Evolutionary conservation across 1,284 basidiomycete species (phyloP).

Genomic region (Vanrija pseudolonga): DNA sequence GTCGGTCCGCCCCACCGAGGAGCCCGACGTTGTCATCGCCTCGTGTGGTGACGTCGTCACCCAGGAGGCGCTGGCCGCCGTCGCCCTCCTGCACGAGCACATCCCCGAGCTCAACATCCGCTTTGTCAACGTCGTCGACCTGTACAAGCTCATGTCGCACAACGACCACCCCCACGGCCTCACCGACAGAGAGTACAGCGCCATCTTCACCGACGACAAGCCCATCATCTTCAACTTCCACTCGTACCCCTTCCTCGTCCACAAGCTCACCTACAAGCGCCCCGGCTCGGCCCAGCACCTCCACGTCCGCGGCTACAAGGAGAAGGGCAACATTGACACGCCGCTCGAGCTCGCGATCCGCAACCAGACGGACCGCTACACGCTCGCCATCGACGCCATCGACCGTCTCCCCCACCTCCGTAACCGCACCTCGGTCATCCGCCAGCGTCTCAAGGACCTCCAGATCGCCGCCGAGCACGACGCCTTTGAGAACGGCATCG

Average conservation of each 20-base stretch:
- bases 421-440: constrained; percentile 8
- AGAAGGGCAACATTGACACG: constrained; percentile 23
- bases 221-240: constrained; percentile 80
- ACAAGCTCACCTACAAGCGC: background rate
- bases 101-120: constrained; percentile 64
- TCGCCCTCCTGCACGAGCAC: constrained; percentile 62
- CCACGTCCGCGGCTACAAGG: constrained; percentile 40
- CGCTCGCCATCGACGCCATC: constrained; percentile 39
- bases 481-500: background rate
- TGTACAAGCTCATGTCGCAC: constrained; percentile 17
- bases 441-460: background rate
- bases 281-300: constrained; percentile 7
- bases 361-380: constrained; percentile 36
- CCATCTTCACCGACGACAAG: constrained; percentile 67
- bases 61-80: constrained; percentile 58
- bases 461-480: background rate
- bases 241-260: constrained; percentile 50
- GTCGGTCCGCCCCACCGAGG: constrained; percentile 51
- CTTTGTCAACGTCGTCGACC: constrained; percentile 65
- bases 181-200: constrained; percentile 60
- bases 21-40: constrained; percentile 55
- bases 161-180: constrained; percentile 56
- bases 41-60: constrained; percentile 53
- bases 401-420: constrained; percentile 29
- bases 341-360: constrained; percentile 37